These are phyloP conservation scores for Fistulinella prunicolor DNA, from an alignment of 768 basidiomycete genomes.

Conservation along the genomic window DNA sequence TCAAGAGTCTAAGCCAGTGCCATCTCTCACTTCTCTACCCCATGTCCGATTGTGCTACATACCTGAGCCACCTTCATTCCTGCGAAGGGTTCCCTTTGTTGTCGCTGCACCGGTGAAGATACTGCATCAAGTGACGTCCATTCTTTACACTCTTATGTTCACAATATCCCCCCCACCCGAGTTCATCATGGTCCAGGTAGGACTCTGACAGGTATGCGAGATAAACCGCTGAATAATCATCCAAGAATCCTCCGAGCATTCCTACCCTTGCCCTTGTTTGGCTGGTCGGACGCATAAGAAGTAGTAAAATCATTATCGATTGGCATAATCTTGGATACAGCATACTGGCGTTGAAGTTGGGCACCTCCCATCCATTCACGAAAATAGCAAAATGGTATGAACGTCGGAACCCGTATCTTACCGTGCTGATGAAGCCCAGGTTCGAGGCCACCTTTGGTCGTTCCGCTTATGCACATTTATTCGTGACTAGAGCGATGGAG, in stretches of 20 bases:
- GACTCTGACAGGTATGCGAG: constrained; percentile 20
- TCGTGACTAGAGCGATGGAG: constrained; percentile 89
- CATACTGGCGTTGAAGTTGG: constrained; percentile 83
- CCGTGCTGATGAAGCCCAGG: constrained; percentile 41
- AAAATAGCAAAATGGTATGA: constrained; percentile 70
- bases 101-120: constrained; percentile 83
- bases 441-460: constrained; percentile 82
- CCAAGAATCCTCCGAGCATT: constrained; percentile 93
- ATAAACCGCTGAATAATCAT: constrained; percentile 2
- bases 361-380: constrained; percentile 64
- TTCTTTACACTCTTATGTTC: constrained; percentile 61
- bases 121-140: constrained; percentile 57
- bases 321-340: constrained; percentile 99
- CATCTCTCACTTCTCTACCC: constrained; percentile 65
- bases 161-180: constrained; percentile 66
- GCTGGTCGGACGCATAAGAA: constrained; percentile 61
- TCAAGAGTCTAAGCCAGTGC: constrained; percentile 73
- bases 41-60: constrained; percentile 67
- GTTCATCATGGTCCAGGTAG: constrained; percentile 87
- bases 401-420: neutral
- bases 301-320: constrained; percentile 90
- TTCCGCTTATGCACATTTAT: constrained; percentile 83
- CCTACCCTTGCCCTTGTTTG: constrained; percentile 88
- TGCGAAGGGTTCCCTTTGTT: constrained; percentile 59
- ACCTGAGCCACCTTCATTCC: constrained; percentile 53